A percentile compares a stretch with the other conserved stretches of the same genome.
phyloP scores from a whole-genome alignment of 2,329 filamentous ascomycete species.

The Zopfia rhizophila region DNA sequence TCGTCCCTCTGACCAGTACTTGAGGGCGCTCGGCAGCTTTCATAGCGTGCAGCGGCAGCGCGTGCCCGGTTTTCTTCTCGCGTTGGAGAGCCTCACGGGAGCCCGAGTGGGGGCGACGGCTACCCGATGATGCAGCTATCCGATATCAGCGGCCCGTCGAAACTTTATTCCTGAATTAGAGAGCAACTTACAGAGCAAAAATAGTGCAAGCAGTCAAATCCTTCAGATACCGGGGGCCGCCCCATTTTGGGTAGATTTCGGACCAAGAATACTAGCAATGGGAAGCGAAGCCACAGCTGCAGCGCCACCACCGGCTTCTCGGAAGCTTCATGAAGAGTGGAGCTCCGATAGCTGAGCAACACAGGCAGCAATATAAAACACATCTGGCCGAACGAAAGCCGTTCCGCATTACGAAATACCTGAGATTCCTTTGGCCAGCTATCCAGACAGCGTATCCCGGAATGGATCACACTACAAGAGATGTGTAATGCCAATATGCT shows the following conservation, averaged over 20 bases:
- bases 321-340: conserved; percentile 29
- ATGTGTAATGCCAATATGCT: conserved; percentile 37
- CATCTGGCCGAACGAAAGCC: conserved; percentile 32
- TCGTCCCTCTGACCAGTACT: conserved; percentile 1
- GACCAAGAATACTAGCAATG: conserved; percentile 31
- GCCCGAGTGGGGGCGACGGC: conserved; percentile 14
- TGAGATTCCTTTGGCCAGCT: conserved; percentile 25
- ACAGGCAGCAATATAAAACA: conserved; percentile 27
- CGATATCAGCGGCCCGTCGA: conserved; percentile 5
- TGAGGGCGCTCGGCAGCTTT: conserved; percentile 21
- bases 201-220: conserved; percentile 6
- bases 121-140: conserved; percentile 10
- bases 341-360: conserved; percentile 18
- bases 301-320: conserved; percentile 34
- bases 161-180: conserved; percentile 5
- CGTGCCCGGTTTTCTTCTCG: conserved; percentile 19
- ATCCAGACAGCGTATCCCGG: conserved; percentile 33
- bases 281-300: conserved; percentile 30
- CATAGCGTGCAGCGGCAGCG: conserved; percentile 15
- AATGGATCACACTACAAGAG: conserved; percentile 26
- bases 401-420: conserved; percentile 28
- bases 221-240: conserved; percentile 1
- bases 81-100: conserved; percentile 13
- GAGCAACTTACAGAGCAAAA: conserved; percentile 6
- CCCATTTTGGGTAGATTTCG: conserved; percentile 13